Evolutionary conservation across 108 stramenopile species (phyloP).

Genomic region (Pinguiococcus pyrenoidosus): DNA sequence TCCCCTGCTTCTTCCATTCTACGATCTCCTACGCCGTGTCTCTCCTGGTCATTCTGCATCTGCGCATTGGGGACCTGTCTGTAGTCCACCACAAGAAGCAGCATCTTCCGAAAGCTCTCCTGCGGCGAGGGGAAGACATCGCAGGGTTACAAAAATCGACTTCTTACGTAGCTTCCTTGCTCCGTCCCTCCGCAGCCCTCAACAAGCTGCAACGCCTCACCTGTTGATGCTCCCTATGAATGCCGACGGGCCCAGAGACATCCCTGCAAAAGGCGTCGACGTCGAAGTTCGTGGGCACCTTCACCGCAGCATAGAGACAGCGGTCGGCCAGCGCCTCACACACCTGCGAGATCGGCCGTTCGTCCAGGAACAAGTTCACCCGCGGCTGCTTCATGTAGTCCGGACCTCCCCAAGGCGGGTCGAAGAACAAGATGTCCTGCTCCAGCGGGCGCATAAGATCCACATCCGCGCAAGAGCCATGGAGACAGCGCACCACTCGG

Average conservation of each 20-base stretch:
- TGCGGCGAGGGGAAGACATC: too few species aligned
- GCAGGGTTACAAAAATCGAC: too few species aligned
- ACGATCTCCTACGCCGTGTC: too few species aligned
- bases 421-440: constrained; percentile 20
- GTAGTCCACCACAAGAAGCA: constrained; percentile 3
- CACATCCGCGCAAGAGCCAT: constrained; percentile 13
- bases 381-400: constrained; percentile 17
- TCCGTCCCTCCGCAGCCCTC: too few species aligned
- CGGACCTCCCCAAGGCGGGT: constrained; percentile 31
- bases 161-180: too few species aligned
- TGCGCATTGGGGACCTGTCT: too few species aligned
- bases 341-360: constrained; percentile 6
- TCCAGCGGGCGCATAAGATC: constrained; percentile 1
- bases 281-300: constrained; percentile 23
- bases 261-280: constrained; percentile 1
- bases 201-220: too few species aligned
- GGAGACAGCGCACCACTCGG: too few species aligned
- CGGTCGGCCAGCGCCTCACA: constrained; percentile 9
- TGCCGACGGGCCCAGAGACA: too few species aligned
- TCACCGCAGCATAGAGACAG: constrained; percentile 8
- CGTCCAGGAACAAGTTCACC: constrained; percentile 14
- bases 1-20: too few species aligned
- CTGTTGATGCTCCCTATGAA: too few species aligned
- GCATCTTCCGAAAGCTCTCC: constrained; percentile 7
- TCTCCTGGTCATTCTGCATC: too few species aligned